Conservation (phyloP, 2,329 filamentous ascomycete species). For the Aspergillus pseudotamarii region DNA sequence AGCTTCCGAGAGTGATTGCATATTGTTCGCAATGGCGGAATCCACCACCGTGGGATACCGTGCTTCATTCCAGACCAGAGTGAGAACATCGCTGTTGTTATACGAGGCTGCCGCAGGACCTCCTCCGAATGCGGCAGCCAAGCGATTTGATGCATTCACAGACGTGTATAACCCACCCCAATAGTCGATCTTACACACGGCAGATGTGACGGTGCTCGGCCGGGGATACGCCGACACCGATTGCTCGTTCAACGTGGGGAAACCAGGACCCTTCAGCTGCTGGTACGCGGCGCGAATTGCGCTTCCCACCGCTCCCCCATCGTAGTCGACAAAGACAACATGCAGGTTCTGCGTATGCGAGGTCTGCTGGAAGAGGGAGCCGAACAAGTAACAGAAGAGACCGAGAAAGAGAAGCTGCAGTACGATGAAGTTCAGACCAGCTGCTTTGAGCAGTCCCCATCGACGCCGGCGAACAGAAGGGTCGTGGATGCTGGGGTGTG, state of each 20-base stretch:
- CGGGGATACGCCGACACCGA: conserved; percentile 21
- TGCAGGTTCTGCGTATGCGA: conserved; percentile 37
- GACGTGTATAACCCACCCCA: conserved; percentile 39
- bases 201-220: conserved; percentile 22
- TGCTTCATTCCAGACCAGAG: conserved; percentile 51
- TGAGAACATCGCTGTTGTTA: conserved; percentile 39
- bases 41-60: conserved; percentile 46
- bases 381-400: conserved; percentile 42
- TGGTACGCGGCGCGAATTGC: conserved; percentile 37
- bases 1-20: conserved; percentile 38
- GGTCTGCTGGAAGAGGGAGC: conserved; percentile 38
- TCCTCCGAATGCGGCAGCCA: conserved; percentile 41
- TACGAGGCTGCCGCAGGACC: conserved; percentile 34
- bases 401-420: conserved; percentile 42
- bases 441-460: not conserved
- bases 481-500: not conserved
- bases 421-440: conserved; percentile 30
- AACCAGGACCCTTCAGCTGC: conserved; percentile 27
- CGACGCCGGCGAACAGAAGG: not conserved
- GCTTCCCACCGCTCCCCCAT: conserved; percentile 37
- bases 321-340: conserved; percentile 44
- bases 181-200: conserved; percentile 39
- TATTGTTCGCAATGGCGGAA: conserved; percentile 31
- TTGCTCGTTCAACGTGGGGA: conserved; percentile 35
- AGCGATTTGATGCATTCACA: conserved; percentile 40